Percentiles rank a stretch among this genome's conserved stretches.
Evolutionary conservation across 148 eudicot species (phyloP).

Genomic region (Polygonum aviculare): DNA sequence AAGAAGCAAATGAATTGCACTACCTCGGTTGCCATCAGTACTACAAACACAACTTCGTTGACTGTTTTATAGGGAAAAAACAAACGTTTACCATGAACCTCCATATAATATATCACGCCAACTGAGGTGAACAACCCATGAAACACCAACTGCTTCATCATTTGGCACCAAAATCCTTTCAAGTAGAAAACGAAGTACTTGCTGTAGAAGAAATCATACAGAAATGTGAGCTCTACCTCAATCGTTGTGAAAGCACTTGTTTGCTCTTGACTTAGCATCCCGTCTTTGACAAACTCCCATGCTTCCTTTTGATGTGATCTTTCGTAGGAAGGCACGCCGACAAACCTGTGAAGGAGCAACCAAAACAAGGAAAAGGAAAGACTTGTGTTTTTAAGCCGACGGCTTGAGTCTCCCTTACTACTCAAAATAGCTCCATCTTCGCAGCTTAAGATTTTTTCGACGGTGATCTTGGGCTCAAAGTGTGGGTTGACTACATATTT

Average conservation of each 20-base stretch:
- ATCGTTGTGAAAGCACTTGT: not conserved
- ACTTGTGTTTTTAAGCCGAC: not conserved
- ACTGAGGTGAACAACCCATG: not conserved
- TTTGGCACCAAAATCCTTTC: not conserved
- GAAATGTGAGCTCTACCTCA: not conserved
- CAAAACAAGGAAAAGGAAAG: not conserved
- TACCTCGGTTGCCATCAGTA: not conserved
- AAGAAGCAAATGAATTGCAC: not conserved
- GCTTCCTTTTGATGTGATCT: not conserved
- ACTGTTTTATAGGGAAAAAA: too few species aligned
- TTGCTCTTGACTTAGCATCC: not conserved
- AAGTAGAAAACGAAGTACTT: not conserved
- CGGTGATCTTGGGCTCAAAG: not conserved
- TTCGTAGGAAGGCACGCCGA: not conserved
- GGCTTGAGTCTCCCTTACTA: not conserved
- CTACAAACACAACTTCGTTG: not conserved
- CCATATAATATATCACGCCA: too few species aligned
- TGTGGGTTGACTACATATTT: not conserved
- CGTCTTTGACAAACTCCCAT: not conserved
- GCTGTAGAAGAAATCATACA: not conserved
- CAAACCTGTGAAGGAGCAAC: not conserved
- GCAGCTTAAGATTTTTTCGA: not conserved
- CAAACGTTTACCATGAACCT: too few species aligned
- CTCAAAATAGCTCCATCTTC: not conserved
- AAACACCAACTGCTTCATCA: not conserved